Evolutionary conservation across 306 rosid genomes (phyloP), one percentile per base, ranked within the genome.

Genomic region (Purshia tridentata): DNA sequence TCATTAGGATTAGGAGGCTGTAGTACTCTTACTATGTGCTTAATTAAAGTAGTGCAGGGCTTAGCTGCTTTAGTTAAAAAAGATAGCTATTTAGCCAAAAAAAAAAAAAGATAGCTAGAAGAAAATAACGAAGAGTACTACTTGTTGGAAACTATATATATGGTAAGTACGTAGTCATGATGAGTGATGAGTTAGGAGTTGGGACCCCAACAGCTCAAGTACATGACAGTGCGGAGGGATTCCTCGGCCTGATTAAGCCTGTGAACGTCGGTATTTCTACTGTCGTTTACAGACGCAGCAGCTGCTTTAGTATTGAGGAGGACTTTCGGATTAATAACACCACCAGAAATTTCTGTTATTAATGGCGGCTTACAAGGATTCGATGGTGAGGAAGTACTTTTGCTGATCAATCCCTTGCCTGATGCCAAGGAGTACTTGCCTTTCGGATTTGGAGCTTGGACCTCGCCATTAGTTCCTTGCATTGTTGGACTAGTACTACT

Each of bases 141-240:
- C 35, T 29, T 29, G 35, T 29, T 29, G 35, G 35, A 29, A 3
- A 29, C 35, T 29, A 29, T 29, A 29, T 29, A 29, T 29, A 29
- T 29, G 35, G 35, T 29, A 29, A 2, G 35, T 29, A 29, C 35
- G 35, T 29, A 29, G 35, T n/a, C 15, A 52, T n/a, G 39, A 63
- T 69, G 53, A 18, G 64, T 66, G 29, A 52, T 13, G 54, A 75
- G 65, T 77, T 79, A 72, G 35, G 35, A 47, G 41, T 88, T 85
- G 9, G 92, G 97, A 65, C 92, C 97, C 97, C 97, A 91, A 9
- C 79, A 79, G 65, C 98, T 92, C 76, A 90, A 81, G 79, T 86
- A 92, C 96, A 92, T 86, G 52, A 92, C 89, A 1, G 82, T 88
- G 69, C 96, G 88, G 2, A 92, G 85, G 58, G 96, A 85, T 22